Base-by-base conservation (phyloP, 2,329 filamentous ascomycete species). In the Fusarium liriodendri region DNA sequence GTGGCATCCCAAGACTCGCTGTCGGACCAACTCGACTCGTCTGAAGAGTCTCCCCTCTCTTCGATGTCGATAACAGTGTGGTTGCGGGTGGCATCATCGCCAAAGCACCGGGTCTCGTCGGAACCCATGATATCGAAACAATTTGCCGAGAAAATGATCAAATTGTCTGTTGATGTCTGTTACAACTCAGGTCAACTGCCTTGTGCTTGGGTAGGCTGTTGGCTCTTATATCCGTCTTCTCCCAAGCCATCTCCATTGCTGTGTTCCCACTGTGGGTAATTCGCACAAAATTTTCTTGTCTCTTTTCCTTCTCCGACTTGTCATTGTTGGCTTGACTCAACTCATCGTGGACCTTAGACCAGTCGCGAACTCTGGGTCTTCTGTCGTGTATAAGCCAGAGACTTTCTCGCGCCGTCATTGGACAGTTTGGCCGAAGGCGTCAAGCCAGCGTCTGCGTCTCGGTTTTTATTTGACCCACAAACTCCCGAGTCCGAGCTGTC, bases 1-100 rank as follows among this genome's bases (percentile, higher is more conserved):
- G 80, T 82, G 4, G 81, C 76, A 66, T 81, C 76, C 55, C 75
- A 74, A 38, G 64, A 60, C 55, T 76, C 67, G 59, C 52, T 64
- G 38, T 77, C 71, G 13, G 73, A 70, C 66, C 74, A 72, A 61
- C 54, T 54, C 16, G 64, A 71, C 18, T 71, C 74, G 38, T 78
- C 77, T 7, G 70, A 73, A 2, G 69, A 70, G 65, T 75, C 70
- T 38, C 71, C 71, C 29, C 47, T 62, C 27, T 67, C 72, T n/a
- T 62, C 58, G 3, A 57, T 13, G 14, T 71, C 66, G 16, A 67
- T 60, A 6, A 50, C 38, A 22, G 45, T 52, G 22, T 18, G 64
- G 38, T 69, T 66, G 38, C 55, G 14, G 38, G 57, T 61, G 35
- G 42, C 64, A 65, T 76, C 54, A 11, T 38, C 42, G 32, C 66